Percentiles rank a stretch among this genome's conserved stretches.
Conservation (phyloP, 768 basidiomycete genomes). For the Tulasnella sp. region DNA sequence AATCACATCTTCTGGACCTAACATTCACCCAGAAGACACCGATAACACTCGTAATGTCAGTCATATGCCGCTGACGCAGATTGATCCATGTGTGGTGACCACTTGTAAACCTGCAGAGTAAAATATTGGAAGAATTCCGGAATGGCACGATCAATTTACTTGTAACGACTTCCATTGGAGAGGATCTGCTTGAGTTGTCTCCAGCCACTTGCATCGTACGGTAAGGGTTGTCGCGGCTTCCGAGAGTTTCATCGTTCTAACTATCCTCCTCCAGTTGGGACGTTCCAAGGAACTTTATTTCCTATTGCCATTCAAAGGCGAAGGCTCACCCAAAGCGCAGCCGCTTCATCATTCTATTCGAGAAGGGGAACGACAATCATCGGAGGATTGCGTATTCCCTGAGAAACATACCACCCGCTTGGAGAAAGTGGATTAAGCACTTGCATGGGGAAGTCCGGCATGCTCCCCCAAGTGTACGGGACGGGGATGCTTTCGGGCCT, state of each 20-base stretch:
- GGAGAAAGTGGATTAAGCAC: constrained; percentile 50
- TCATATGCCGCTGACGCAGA: constrained; percentile 32
- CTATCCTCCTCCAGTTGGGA: constrained; percentile 46
- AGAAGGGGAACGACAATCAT: constrained; percentile 54
- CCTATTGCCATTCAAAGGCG: constrained; percentile 53
- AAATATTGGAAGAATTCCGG: constrained; percentile 49
- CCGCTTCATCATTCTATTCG: constrained; percentile 60
- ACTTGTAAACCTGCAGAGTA: constrained; percentile 38
- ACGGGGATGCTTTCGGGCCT: constrained; percentile 43
- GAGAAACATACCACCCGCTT: constrained; percentile 41
- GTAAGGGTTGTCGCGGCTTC: constrained; percentile 37
- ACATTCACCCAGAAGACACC: background rate
- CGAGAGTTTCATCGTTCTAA: background rate
- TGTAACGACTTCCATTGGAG: constrained; percentile 53
- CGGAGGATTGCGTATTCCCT: constrained; percentile 49
- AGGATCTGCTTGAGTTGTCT: constrained; percentile 55
- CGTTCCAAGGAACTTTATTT: constrained; percentile 58
- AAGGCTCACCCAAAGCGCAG: constrained; percentile 47
- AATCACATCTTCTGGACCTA: background rate
- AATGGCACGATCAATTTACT: constrained; percentile 60
- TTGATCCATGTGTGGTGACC: background rate
- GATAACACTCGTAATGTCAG: constrained; percentile 38
- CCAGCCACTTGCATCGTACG: constrained; percentile 57
- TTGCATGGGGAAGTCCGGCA: constrained; percentile 40
- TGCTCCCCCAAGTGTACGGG: constrained; percentile 46